Evolutionary conservation across 495 filamentous ascomycete genomes (phyloP), one percentile per base, ranked within the genome.

Genomic region (Trichoderma orchidacearum): DNA sequence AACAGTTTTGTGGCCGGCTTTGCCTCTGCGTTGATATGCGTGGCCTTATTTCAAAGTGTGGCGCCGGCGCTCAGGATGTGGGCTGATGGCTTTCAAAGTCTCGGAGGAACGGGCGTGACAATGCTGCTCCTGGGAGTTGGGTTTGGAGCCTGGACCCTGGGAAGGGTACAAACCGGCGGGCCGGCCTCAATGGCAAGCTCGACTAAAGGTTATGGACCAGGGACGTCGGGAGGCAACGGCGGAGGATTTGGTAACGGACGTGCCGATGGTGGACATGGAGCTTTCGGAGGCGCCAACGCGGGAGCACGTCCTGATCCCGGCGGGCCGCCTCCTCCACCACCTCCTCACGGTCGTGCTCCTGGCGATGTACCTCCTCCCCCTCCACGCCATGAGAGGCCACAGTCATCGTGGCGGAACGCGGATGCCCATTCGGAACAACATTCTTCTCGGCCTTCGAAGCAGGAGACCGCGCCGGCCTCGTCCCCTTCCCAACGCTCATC

Each of bases 1-100:
- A 96, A 96, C 70, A 94, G 89, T 68, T 98, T 96, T 70, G 74
- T 88, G 30, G 89, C 89, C 5, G 93, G 93, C 17, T 85, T 88
- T 45, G 83, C 80, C 31, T 82, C 78, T 58, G 89, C 89, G 3
- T 65, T 96, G 9, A 63, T 85, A 7, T 67, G 79, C 2, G 76
- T 90, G n/a, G 73, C 82, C 0, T 58, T 94, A 13, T 82, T 81
- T 64, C 77, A 83, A 36, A 72, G 78, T n/a, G 68, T 93, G 30
- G 76, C 81, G 17, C 91, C 90, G 5, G 78, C 81, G 0, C 64
- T 89, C 34, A 80, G 75, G 59, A 71, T 79, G 34, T 94, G 86
- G 86, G 82, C 85, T 60, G 64, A 72, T 32, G 71, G 75, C n/a
- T 75, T 85, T 21, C 76, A 80, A 36, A 72, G 79, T 3, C 75